Evolutionary conservation across 768 basidiomycete species (phyloP), one percentile per base, ranked within the genome.

Genomic region (Mycena epipterygia): DNA sequence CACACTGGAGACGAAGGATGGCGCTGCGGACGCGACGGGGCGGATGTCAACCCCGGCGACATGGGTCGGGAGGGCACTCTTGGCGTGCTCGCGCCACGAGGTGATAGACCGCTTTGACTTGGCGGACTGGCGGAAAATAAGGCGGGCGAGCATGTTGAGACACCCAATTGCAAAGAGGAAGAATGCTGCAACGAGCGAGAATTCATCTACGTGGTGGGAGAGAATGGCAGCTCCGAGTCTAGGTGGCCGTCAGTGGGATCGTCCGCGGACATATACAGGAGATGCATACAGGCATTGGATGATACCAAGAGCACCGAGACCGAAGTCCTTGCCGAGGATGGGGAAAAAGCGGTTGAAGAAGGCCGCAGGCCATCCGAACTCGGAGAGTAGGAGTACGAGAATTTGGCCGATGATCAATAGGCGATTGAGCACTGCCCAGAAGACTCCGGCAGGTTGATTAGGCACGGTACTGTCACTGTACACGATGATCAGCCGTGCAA

Each of bases 121-220:
- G 66, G 88, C 89, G 2, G 83, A 84, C 73, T 87, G 85, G 64
- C 90, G 89, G 86, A 90, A 93, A 78, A 92, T 87, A 73, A 94
- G 87, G 46, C 93, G 93, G 70, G 91, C 84, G 67, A 95, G 79
- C 74, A 95, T 90, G 84, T 97, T 95, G 64, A 97, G 81, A 81
- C 94, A 95, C n/a, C 95, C 96, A 67, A 97, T 77, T 59, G 95
- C 88, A 84, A 97, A 97, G 70, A 97, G 88, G 85, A 97, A 91
- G 86, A 97, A 97, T 53, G 93, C 95, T 6, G 95, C 87, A 71
- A 95, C 95, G 77, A 97, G 93, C 25, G 95, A 90, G 84, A 97
- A 97, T 69, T 89, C 90, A 75, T 95, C 91, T 67, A 96, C 94
- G 79, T 91, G 88, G 83, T 94, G 92, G 7, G 91, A 91, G 60